These are phyloP conservation scores for Arctium lappa DNA, from an alignment of 129 eudicot genomes.

Conservation along the genomic window DNA sequence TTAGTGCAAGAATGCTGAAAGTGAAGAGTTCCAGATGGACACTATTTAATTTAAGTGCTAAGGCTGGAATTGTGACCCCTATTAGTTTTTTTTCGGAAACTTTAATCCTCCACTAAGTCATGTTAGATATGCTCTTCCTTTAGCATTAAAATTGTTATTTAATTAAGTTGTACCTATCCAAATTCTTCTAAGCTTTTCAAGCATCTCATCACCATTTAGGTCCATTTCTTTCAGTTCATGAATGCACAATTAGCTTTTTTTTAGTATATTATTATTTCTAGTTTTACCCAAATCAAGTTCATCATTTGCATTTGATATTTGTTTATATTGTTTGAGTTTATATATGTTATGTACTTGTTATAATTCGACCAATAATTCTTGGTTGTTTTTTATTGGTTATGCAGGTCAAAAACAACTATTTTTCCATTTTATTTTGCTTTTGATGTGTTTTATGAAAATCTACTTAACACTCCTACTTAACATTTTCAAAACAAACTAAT, in stretches of 20 bases:
- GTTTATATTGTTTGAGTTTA: too few relatives aligned
- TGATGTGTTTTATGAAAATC: too few relatives aligned
- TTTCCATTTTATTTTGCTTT: too few relatives aligned
- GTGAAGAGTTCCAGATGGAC: neutral
- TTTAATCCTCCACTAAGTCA: neutral
- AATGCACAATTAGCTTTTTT: neutral
- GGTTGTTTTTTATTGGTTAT: too few relatives aligned
- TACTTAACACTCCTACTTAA: too few relatives aligned
- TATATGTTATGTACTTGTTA: too few relatives aligned
- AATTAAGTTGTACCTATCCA: neutral
- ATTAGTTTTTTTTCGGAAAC: neutral
- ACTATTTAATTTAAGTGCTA: neutral
- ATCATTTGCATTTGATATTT: too few relatives aligned
- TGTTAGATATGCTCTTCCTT: neutral
- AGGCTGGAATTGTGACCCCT: neutral
- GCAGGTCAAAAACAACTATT: too few relatives aligned
- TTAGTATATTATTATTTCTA: neutral
- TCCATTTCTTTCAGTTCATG: neutral
- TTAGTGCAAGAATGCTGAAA: neutral
- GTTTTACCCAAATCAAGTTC: too few relatives aligned
- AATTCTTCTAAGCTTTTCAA: neutral
- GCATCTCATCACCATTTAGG: conserved; percentile 2
- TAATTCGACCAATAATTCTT: too few relatives aligned
- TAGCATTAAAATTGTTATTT: neutral
- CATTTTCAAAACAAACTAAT: too few relatives aligned